These are phyloP conservation scores for Austroboletus novae-zelandiae DNA, from an alignment of 1,284 basidiomycete genomes.

Conservation along the genomic window DNA sequence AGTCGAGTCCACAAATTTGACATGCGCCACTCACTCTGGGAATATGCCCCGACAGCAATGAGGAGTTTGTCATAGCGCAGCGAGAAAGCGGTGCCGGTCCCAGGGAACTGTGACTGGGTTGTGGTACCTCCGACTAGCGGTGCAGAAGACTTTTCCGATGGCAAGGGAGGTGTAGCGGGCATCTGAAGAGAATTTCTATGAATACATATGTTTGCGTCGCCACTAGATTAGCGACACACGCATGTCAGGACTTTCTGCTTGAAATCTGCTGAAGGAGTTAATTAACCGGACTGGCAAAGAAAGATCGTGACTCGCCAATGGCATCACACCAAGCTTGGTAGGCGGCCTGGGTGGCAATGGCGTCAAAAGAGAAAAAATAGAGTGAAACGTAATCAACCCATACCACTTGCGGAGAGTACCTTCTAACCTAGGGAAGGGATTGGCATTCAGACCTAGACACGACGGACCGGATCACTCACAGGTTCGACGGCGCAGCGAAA, in stretches of 20 bases:
- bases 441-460: slow-evolving; percentile 21
- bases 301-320: slow-evolving; percentile 43
- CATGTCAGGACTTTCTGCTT: slow-evolving; percentile 57
- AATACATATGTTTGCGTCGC: not conserved
- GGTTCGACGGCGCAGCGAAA: slow-evolving; percentile 81
- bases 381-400: slow-evolving; percentile 18
- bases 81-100: slow-evolving; percentile 36
- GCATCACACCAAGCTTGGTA: slow-evolving; percentile 75
- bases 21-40: slow-evolving; percentile 56
- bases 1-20: not conserved
- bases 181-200: slow-evolving; percentile 37
- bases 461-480: slow-evolving; percentile 36
- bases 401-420: slow-evolving; percentile 57
- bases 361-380: not conserved
- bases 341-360: slow-evolving; percentile 40
- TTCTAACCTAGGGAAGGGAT: slow-evolving; percentile 41
- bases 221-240: slow-evolving; percentile 36
- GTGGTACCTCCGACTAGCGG: slow-evolving; percentile 10
- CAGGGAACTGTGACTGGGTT: slow-evolving; percentile 10
- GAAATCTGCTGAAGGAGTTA: slow-evolving; percentile 49
- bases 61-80: slow-evolving; percentile 80
- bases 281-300: not conserved
- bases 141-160: slow-evolving; percentile 27
- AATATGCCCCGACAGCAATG: slow-evolving; percentile 82
- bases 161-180: slow-evolving; percentile 51